Evolutionary conservation across 176 grass and related monocot species (phyloP).

Genomic region (Lolium multiflorum): DNA sequence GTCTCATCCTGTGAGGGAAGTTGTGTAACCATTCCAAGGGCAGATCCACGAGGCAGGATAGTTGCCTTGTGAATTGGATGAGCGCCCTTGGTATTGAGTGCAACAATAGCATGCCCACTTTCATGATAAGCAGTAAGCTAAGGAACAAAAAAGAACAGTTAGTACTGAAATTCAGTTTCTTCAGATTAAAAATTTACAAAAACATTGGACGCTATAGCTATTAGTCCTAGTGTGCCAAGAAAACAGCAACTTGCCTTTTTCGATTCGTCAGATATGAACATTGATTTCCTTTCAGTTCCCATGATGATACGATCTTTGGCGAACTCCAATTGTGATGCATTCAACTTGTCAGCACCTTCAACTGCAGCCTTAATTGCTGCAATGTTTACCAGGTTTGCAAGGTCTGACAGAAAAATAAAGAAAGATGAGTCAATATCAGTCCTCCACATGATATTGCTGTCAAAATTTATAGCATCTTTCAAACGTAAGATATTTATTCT

Average conservation of each 20-base stretch:
- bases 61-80: conserved; percentile 98
- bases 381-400: conserved; percentile 98
- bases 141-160: conserved; percentile 33
- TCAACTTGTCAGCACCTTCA: conserved; percentile 89
- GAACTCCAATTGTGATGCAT: conserved; percentile 77
- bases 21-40: conserved; percentile 97
- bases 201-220: neutral
- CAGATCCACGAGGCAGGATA: conserved; percentile 93
- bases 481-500: neutral
- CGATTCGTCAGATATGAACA: conserved; percentile 95
- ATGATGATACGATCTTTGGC: conserved; percentile 98
- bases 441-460: neutral
- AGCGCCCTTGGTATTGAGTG: conserved; percentile 88
- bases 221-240: neutral
- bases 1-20: conserved; percentile 96
- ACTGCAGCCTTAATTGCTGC: conserved; percentile 98
- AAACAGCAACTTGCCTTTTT: conserved; percentile 68
- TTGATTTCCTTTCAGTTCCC: conserved; percentile 96
- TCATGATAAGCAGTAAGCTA: conserved; percentile 99
- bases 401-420: conserved; percentile 64
- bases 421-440: conserved; percentile 17
- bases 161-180: conserved; percentile 23
- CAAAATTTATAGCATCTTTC: conserved; percentile 24
- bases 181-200: conserved; percentile 7
- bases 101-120: conserved; percentile 98